phyloP scores from a whole-genome alignment of 495 filamentous ascomycete species.

The Neurospora sublineolata region DNA sequence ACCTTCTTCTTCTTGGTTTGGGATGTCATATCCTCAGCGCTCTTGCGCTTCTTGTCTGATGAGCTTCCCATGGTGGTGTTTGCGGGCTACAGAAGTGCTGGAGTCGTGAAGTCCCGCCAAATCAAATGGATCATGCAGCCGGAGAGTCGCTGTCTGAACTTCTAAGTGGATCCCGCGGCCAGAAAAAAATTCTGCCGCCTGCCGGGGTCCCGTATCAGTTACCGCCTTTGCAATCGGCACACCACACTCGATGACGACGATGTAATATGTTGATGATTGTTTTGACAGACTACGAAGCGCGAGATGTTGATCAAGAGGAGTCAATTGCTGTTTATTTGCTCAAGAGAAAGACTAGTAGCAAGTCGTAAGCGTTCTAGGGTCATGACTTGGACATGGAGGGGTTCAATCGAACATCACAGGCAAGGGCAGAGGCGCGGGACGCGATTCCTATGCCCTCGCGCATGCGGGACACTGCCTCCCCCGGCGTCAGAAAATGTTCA shows the following conservation, averaged over 20 bases:
- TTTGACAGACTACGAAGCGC: background rate
- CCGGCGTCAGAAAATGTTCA: background rate
- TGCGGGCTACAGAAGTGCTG: background rate
- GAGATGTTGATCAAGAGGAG: background rate
- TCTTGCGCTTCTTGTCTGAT: conserved; percentile 65
- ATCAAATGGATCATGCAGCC: background rate
- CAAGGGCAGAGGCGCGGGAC: background rate
- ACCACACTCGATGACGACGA: background rate
- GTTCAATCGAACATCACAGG: background rate
- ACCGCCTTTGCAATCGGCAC: background rate
- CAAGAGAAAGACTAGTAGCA: background rate
- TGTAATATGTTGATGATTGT: background rate
- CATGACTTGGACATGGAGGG: background rate
- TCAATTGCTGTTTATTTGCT: background rate
- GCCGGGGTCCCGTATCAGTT: background rate
- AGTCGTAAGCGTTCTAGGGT: background rate
- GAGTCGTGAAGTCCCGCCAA: background rate
- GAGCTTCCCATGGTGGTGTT: conserved; percentile 38
- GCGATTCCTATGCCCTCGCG: background rate
- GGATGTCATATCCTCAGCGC: conserved; percentile 37
- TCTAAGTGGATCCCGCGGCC: background rate
- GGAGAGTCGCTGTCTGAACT: background rate
- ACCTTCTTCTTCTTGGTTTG: conserved; percentile 50
- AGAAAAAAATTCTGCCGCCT: background rate
- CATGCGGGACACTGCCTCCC: background rate